Evolutionary conservation across 106 monocot species (phyloP).

Genomic region (Dioscorea zingiberensis): DNA sequence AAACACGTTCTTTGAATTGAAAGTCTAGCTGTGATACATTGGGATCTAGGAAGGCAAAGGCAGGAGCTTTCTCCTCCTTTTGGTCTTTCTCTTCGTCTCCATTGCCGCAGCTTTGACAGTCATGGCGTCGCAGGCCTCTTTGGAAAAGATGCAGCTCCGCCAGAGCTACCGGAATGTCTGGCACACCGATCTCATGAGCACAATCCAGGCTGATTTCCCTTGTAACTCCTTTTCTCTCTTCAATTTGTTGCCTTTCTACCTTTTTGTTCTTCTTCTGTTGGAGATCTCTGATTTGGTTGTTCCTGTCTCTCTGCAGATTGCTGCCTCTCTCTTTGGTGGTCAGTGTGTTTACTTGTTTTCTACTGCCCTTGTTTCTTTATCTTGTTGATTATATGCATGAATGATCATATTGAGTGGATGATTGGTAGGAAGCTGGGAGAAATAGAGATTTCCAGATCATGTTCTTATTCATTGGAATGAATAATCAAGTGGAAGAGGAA

Average conservation of each 20-base stretch:
- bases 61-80: too few species aligned
- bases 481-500: too few species aligned
- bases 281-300: not conserved
- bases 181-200: conserved; percentile 24
- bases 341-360: not conserved
- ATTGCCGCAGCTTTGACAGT: too few species aligned
- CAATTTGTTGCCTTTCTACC: not conserved
- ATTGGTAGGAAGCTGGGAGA: too few species aligned
- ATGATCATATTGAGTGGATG: too few species aligned
- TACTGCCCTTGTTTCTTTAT: conserved; percentile 10
- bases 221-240: conserved; percentile 1
- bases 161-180: conserved; percentile 32
- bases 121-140: conserved; percentile 23
- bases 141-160: conserved; percentile 36
- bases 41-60: too few species aligned
- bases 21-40: too few species aligned
- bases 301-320: conserved; percentile 4
- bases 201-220: conserved; percentile 13
- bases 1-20: too few species aligned
- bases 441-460: too few species aligned
- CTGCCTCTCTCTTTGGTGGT: conserved; percentile 16
- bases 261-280: not conserved
- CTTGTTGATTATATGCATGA: not conserved
- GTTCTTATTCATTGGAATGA: too few species aligned
- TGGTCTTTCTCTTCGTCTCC: too few species aligned